Base-by-base conservation (phyloP, 345 rosid genomes). In the Luvunga scandens region DNA sequence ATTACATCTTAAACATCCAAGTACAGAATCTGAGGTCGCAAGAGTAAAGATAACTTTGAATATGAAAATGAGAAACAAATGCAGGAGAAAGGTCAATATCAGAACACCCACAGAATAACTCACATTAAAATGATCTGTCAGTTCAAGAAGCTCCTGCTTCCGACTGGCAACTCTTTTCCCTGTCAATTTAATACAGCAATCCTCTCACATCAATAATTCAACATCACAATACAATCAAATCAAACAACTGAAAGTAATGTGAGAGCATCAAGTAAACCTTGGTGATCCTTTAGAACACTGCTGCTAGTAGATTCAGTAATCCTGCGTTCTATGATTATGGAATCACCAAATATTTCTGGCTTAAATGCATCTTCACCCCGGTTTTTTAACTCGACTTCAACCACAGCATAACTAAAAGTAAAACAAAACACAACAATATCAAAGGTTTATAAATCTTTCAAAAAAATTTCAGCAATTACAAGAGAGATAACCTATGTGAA, bases 111-210 rank as follows among this genome's bases (percentile, higher is more conserved):
- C 12, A 53, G 56, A 53, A 18, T 18, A 53, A 85, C 95, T 89
- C 88, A 92, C 99, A 83, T 94, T 96, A 79, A 87, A 96, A 87
- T 96, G 98, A 81, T 92, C 99, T 61, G 88, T 83, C 66, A 96
- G 84, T 81, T 96, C 98, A n/a, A 85, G 87, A 65, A 94, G 95
- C 78, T 94, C 97, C 68, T 92, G 97, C 83, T 77, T 96, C 75
- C 91, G 85, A 84, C 77, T 83, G 59, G 91, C 85, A 73, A 96
- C 87, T 84, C 81, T 94, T 84, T 81, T 94, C n/a, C 99, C 99
- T 96, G 90, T 81, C 57, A 77, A 10, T 24, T 16, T 53, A 72
- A 30, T 24, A 60, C 16, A 33, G 38, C 30, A 63, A 45, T 62
- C 34, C 25, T 30, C 65, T 59, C 38, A 13, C 61, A n/a, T 38